Evolutionary conservation across 2,329 filamentous ascomycete species (phyloP), one percentile per base, ranked within the genome.

Genomic region (Ophiostoma populinum): DNA sequence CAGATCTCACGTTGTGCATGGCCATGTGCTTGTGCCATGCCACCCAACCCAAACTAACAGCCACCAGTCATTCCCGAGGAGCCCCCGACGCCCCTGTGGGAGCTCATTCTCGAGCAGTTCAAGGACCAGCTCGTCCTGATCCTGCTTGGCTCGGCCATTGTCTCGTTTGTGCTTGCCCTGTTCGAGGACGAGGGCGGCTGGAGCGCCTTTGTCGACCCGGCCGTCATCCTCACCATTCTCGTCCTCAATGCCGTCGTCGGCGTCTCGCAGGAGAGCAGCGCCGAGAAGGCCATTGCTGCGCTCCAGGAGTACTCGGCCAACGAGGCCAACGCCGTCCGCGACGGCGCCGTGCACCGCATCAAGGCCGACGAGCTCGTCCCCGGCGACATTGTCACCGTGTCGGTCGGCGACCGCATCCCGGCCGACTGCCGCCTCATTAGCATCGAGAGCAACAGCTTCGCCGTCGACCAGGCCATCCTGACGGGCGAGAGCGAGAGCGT

Each of bases 291-390:
- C 34, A 98, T 98, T 54, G 86, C 90, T 18, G 90, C 90, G 29
- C 71, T 98, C 38, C 90, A 98, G 59, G 87, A 98, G 69, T 98
- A 98, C 62, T 95, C 87, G 20, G 90, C 90, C 51, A 98, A 95
- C 58, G 83, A 93, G 57, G 87, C 90, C 47, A 98, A 87, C 53
- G 87, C 92, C 35, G 57, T 93, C 40, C 80, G 90, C 49, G 76
- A 60, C 47, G 85, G 87, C 34, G 71, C 77, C 47, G 63, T 87
- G 42, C 72, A 75, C 44, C 74, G 80, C 46, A 62, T 98, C 60
- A 92, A 90, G 64, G 90, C 90, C n/a, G 90, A 98, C 50, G 85
- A 95, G 45, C 61, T 98, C 46, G 90, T 98, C 17, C 90, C 92
- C 10, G 90, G 90, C 49, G 90, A 98, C 53, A 73, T 98, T 40